Percentiles rank a stretch among this genome's conserved stretches.
phyloP scores from a whole-genome alignment of 306 rosid species.

The Vachellia collinsii region DNA sequence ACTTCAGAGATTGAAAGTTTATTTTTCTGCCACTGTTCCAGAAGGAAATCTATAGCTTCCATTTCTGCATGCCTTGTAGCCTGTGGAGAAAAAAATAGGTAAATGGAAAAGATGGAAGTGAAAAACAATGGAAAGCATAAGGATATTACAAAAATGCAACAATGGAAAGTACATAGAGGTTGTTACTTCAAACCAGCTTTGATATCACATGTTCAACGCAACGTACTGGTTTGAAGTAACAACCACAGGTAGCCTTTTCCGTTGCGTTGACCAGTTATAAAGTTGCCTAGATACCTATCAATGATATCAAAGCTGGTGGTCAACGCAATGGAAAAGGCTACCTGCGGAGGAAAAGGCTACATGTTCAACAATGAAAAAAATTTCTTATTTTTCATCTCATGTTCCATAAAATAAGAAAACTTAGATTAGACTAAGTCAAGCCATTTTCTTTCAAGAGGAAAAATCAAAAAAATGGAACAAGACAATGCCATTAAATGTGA shows the following conservation, averaged over 20 bases:
- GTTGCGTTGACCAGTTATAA: too few species aligned
- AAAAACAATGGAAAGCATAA: background rate
- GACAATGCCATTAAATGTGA: background rate
- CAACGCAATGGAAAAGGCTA: too few species aligned
- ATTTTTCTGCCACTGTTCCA: conserved; percentile 70
- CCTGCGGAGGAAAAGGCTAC: too few species aligned
- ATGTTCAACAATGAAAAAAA: too few species aligned
- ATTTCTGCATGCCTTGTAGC: conserved; percentile 98
- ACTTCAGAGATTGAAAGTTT: conserved; percentile 65
- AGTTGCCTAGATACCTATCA: too few species aligned
- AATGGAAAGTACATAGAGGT: background rate
- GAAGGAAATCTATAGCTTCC: conserved; percentile 86
- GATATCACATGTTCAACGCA: too few species aligned
- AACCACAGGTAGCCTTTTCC: too few species aligned
- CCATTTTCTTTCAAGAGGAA: conserved; percentile 8
- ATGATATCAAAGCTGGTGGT: too few species aligned
- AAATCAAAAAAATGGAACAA: conserved; percentile 6
- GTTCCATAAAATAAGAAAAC: background rate
- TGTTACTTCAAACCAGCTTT: background rate
- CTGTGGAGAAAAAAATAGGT: conserved; percentile 46
- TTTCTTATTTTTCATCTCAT: background rate
- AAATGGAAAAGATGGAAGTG: background rate
- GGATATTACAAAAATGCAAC: background rate
- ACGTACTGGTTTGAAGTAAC: too few species aligned
- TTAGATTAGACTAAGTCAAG: conserved; percentile 4